A percentile compares a stretch with the other conserved stretches of the same genome.
These are phyloP conservation scores for Inga laurina DNA, from an alignment of 306 rosid genomes.

Conservation along the genomic window DNA sequence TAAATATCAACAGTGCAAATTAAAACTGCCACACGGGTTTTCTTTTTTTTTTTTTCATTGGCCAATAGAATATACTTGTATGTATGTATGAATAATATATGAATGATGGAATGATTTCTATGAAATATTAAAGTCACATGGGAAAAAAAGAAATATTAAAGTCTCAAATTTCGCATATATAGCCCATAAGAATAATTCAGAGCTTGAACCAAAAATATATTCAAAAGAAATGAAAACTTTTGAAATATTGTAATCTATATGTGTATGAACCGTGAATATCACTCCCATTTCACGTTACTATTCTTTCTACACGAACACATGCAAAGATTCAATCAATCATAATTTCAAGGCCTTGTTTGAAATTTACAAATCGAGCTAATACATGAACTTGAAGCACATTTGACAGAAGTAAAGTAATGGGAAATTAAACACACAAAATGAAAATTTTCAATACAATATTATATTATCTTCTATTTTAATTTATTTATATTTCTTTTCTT, in stretches of 20 bases:
- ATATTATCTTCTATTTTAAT: background rate
- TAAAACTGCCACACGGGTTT: too few relatives aligned
- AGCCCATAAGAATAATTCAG: background rate
- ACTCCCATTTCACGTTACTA: background rate
- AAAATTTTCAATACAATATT: background rate
- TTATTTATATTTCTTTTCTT: slow-evolving; percentile 6
- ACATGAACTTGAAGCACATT: background rate
- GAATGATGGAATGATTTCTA: too few relatives aligned
- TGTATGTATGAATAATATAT: too few relatives aligned
- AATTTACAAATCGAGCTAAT: background rate
- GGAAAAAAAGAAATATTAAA: too few relatives aligned
- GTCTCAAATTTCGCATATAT: background rate
- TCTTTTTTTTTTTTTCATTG: too few relatives aligned
- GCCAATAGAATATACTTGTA: too few relatives aligned
- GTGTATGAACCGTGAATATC: background rate
- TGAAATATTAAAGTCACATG: background rate
- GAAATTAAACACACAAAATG: background rate
- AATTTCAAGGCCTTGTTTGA: background rate
- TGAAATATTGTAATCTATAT: background rate
- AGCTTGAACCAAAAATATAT: background rate
- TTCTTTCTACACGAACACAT: background rate
- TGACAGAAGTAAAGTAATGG: background rate
- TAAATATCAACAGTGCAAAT: too few relatives aligned
- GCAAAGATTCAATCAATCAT: background rate
- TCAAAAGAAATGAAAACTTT: background rate